Conservation (phyloP, 345 rosid species). For the Erysimum cheiranthoides region DNA sequence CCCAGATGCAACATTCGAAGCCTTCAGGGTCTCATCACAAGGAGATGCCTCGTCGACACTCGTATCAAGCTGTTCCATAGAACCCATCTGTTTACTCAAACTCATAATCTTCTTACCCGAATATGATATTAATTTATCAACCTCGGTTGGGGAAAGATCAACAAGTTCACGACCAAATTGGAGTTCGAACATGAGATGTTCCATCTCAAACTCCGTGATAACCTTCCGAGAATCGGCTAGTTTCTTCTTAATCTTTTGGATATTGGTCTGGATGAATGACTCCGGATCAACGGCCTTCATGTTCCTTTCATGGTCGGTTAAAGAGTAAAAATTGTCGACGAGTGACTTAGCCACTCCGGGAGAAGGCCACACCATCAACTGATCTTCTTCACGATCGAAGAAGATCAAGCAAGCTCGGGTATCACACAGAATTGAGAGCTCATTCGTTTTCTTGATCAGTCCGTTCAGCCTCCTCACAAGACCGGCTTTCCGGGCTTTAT, state of each 20-base stretch:
- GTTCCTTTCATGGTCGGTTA: constrained; percentile 7
- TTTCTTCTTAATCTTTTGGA: constrained; percentile 1
- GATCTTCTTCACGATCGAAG: neutral
- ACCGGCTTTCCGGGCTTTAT: neutral
- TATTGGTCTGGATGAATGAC: constrained; percentile 18
- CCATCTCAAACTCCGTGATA: constrained; percentile 2
- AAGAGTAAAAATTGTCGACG: neutral
- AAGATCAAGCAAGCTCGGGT: neutral
- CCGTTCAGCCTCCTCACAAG: neutral
- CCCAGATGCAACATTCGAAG: neutral
- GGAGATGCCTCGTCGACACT: neutral
- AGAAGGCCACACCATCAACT: constrained; percentile 19
- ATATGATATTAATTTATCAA: constrained; percentile 4
- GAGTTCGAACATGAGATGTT: constrained; percentile 20
- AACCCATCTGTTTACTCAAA: neutral
- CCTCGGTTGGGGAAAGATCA: constrained; percentile 1
- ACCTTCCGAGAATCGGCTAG: neutral
- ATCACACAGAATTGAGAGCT: neutral
- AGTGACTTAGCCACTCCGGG: constrained; percentile 1
- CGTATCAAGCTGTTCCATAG: neutral
- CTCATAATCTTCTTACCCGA: neutral
- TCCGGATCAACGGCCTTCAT: constrained; percentile 17
- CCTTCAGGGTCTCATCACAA: neutral
- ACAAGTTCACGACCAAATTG: neutral
- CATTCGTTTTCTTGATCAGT: neutral